Conservation (phyloP, 2,329 filamentous ascomycete species). For the Penicillium capsulatum region DNA sequence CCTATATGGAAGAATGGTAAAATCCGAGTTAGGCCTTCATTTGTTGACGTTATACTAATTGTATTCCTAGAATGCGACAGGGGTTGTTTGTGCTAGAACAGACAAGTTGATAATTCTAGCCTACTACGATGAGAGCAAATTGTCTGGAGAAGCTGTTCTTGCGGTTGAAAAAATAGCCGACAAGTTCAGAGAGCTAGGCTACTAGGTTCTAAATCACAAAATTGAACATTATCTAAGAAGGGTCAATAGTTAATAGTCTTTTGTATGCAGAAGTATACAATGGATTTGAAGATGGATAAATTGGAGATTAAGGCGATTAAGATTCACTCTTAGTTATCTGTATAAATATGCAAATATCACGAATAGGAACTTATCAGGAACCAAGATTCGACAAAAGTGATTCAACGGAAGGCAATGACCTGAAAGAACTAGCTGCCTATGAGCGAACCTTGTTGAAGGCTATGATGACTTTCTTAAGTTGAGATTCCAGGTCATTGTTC, state of each 20-base stretch:
- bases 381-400: background rate
- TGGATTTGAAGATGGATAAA: background rate
- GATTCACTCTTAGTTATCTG: background rate
- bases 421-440: background rate
- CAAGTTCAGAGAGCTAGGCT: background rate
- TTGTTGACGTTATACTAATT: background rate
- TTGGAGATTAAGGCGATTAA: background rate
- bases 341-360: background rate
- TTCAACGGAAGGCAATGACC: background rate
- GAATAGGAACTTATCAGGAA: background rate
- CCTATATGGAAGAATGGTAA: background rate
- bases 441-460: background rate
- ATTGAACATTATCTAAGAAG: background rate
- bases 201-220: background rate
- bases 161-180: background rate
- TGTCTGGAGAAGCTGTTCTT: background rate
- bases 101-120: background rate
- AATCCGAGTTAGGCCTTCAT: background rate
- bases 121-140: background rate
- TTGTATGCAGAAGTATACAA: background rate
- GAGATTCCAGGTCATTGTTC: background rate
- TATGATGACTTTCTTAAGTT: background rate
- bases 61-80: background rate
- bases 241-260: background rate
- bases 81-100: background rate